These are phyloP conservation scores for Naganishia kalamii DNA, from an alignment of 768 basidiomycete genomes.

Conservation along the genomic window DNA sequence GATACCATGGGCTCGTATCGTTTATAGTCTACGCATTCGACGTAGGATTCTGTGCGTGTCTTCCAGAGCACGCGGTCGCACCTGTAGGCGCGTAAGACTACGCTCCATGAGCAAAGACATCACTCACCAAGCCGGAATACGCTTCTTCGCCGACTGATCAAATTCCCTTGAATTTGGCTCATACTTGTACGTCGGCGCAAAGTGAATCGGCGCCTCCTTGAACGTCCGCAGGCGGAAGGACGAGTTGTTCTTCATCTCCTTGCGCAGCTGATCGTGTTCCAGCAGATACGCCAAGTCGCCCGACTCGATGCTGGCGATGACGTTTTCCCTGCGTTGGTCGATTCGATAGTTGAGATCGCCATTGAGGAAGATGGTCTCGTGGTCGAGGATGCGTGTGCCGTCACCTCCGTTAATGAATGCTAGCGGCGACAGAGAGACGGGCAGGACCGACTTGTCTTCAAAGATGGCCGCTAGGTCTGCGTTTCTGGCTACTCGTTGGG, in stretches of 20 bases:
- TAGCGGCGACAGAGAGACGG: conserved; percentile 50
- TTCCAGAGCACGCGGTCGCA: conserved; percentile 86
- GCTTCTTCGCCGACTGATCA: conserved; percentile 80
- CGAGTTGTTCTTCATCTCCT: conserved; percentile 83
- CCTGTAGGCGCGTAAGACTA: conserved; percentile 17
- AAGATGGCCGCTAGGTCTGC: conserved; percentile 79
- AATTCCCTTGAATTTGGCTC: conserved; percentile 70
- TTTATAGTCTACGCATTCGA: conserved; percentile 63
- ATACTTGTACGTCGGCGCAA: conserved; percentile 92
- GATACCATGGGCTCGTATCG: conserved; percentile 82
- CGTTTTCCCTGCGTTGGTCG: conserved; percentile 79
- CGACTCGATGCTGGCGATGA: conserved; percentile 63
- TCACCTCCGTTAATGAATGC: conserved; percentile 85
- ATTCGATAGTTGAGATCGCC: conserved; percentile 98
- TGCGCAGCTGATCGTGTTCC: conserved; percentile 73
- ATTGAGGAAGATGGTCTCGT: conserved; percentile 87
- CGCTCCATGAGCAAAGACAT: background rate
- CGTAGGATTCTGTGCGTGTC: conserved; percentile 47
- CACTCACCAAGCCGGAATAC: conserved; percentile 74
- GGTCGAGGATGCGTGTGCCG: conserved; percentile 86
- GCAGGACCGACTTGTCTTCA: conserved; percentile 69
- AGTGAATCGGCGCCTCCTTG: conserved; percentile 69
- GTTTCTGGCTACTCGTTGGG: conserved; percentile 71
- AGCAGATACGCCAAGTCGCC: conserved; percentile 62
- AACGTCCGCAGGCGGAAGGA: conserved; percentile 78